phyloP scores from a whole-genome alignment of 2,329 filamentous ascomycete genomes.

The Emmonsiellopsis sp. region DNA sequence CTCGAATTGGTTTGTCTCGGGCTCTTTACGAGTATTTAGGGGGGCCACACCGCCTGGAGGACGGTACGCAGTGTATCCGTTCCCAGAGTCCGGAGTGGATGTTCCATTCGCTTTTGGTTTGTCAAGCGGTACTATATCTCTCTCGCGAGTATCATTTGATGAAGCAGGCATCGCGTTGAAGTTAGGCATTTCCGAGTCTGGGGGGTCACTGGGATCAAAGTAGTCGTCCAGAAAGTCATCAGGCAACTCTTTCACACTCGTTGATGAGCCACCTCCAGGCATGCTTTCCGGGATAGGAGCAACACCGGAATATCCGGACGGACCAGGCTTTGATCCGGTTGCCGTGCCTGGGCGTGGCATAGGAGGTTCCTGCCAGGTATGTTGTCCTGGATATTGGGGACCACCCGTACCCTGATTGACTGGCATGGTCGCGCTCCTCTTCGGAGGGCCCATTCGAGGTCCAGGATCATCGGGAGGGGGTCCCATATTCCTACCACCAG shows the following conservation, averaged over 20 bases:
- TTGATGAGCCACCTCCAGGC: background rate
- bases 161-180: conserved; percentile 48
- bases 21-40: conserved; percentile 32
- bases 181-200: conserved; percentile 53
- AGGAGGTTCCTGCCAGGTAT: conserved; percentile 24
- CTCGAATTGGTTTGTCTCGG: conserved; percentile 27
- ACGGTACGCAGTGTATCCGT: conserved; percentile 29
- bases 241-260: conserved; percentile 3
- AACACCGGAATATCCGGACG: background rate
- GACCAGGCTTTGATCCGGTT: conserved; percentile 14
- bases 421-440: conserved; percentile 32
- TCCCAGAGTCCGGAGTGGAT: conserved; percentile 10
- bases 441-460: conserved; percentile 21
- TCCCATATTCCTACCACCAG: conserved; percentile 4
- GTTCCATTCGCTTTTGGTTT: conserved; percentile 18
- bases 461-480: conserved; percentile 14
- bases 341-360: conserved; percentile 20
- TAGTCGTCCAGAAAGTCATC: conserved; percentile 42
- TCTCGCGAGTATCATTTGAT: conserved; percentile 21
- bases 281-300: conserved; percentile 5
- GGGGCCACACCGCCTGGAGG: conserved; percentile 23
- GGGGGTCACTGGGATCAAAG: conserved; percentile 40
- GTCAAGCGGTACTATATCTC: conserved; percentile 24
- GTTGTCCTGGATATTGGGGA: conserved; percentile 28
- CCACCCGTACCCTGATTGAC: conserved; percentile 12